phyloP scores from a whole-genome alignment of 208 protist species.

The Leptomonas pyrrhocoris region DNA sequence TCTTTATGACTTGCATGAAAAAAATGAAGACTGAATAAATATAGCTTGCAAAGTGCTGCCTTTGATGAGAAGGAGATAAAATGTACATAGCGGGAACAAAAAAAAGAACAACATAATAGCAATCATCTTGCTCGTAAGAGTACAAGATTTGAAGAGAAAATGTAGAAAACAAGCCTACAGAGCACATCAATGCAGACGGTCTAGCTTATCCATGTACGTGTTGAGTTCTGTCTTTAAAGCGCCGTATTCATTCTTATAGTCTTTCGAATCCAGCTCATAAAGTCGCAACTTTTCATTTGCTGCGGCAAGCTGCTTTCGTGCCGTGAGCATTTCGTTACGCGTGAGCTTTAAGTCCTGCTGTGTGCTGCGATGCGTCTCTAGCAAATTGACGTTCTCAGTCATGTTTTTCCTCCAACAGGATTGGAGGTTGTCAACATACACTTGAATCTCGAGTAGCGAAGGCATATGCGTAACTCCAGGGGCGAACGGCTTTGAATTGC shows the following conservation, averaged over 20 bases:
- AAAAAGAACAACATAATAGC: neutral
- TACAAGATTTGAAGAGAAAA: no score
- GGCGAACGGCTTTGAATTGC: conserved; percentile 37
- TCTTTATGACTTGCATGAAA: no score
- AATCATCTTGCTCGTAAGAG: no score
- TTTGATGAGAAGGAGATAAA: no score
- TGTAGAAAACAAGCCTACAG: no score
- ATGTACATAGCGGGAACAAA: neutral
- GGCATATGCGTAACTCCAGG: conserved; percentile 55
- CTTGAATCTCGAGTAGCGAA: conserved; percentile 73
- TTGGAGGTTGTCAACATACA: conserved; percentile 84
- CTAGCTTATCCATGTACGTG: conserved; percentile 52
- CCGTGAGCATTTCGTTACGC: conserved; percentile 47
- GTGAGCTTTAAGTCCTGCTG: conserved; percentile 64
- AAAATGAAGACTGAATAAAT: no score
- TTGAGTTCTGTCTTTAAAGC: conserved; percentile 72
- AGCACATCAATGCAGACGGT: conserved; percentile 18
- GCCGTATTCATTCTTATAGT: conserved; percentile 79
- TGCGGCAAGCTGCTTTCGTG: conserved; percentile 42
- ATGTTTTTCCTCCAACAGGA: conserved; percentile 81
- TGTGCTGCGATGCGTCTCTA: conserved; percentile 55
- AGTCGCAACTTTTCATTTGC: conserved; percentile 75
- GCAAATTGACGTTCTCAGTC: conserved; percentile 55
- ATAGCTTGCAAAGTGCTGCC: no score
- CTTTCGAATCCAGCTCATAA: conserved; percentile 65